Evolutionary conservation across 176 grass and related monocot species (phyloP), one percentile per base, ranked within the genome.

Genomic region (Pontederia crassipes): DNA sequence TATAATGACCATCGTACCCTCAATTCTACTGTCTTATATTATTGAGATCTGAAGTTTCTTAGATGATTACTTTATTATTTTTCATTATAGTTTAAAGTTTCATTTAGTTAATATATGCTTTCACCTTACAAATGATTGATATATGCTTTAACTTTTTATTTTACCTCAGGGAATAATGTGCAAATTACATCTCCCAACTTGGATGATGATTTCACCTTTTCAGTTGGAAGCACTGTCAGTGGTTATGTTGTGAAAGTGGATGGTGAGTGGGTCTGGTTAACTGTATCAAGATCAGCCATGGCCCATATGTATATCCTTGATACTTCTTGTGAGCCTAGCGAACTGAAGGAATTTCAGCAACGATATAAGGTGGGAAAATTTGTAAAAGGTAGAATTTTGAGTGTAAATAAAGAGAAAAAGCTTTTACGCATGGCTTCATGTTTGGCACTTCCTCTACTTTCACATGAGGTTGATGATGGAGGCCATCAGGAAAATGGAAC

Each of bases 251-350:
- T 88, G 65, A 97, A 97, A 76, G 75, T 91, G 49, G 92, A 91
- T 59, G 57, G 53, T 24, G 92, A 97, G 55, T 97, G 92, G 92
- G 56, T 79, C 62, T 88, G 81, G 92, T 65, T 91, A 75, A 87
- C 75, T 63, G 69, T 97, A 71, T 87, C 92, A 60, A 84, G 83
- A 85, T 73, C 75, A 73, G 58, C 83, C 67, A 91, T 75, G 77
- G 87, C 92, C 17, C 70, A 97, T 71, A 55, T 97, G 51, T 97
- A 77, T 82, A 65, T 97, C 79, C 86, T 97, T n/a, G 83, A 97
- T 80, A 88, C 77, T 80, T 97, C 92, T 60, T 74, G 55, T 9
- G 84, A 97, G 67, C 87, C 87, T 3, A 53, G 56, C 0, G 84
- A 97, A 54, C 67, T 97, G 59, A 55, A 85, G 67, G 75, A 82